Percentiles rank a stretch among this genome's conserved stretches.
These are phyloP conservation scores for Daldinia vernicosa DNA, from an alignment of 495 filamentous ascomycete species.

Conservation along the genomic window DNA sequence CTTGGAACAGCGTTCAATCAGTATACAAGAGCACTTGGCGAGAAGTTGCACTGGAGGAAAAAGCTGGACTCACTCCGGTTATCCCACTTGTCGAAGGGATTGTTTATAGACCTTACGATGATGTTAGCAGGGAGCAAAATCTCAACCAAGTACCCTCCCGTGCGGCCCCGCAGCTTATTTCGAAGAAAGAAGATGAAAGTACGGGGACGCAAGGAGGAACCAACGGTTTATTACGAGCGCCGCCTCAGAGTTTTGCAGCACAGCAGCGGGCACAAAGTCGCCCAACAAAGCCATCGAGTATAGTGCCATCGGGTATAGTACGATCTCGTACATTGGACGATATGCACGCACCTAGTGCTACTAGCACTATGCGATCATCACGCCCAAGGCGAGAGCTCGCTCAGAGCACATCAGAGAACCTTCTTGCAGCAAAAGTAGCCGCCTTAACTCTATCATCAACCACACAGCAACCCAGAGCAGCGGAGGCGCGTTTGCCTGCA, in stretches of 20 bases:
- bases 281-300: conserved; percentile 39
- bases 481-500: neutral
- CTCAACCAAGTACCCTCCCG: conserved; percentile 43
- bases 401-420: conserved; percentile 34
- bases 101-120: conserved; percentile 70
- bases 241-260: conserved; percentile 66
- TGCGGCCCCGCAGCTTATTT: conserved; percentile 27
- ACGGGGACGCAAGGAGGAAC: conserved; percentile 48
- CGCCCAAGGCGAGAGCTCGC: conserved; percentile 39
- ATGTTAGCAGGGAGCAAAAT: conserved; percentile 44
- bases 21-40: conserved; percentile 68
- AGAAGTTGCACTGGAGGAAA: conserved; percentile 76
- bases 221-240: conserved; percentile 53
- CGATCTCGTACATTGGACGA: conserved; percentile 39
- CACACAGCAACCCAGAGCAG: neutral
- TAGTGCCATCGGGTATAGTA: conserved; percentile 33
- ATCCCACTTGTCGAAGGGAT: conserved; percentile 74
- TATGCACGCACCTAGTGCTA: conserved; percentile 39
- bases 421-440: conserved; percentile 27
- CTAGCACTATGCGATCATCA: conserved; percentile 46
- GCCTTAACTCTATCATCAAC: conserved; percentile 8
- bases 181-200: conserved; percentile 40
- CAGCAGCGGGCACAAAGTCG: conserved; percentile 63
- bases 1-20: conserved; percentile 52
- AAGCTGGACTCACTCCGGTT: conserved; percentile 70